phyloP scores from a whole-genome alignment of 2,329 filamentous ascomycete species.

The Penicillium sp. region DNA sequence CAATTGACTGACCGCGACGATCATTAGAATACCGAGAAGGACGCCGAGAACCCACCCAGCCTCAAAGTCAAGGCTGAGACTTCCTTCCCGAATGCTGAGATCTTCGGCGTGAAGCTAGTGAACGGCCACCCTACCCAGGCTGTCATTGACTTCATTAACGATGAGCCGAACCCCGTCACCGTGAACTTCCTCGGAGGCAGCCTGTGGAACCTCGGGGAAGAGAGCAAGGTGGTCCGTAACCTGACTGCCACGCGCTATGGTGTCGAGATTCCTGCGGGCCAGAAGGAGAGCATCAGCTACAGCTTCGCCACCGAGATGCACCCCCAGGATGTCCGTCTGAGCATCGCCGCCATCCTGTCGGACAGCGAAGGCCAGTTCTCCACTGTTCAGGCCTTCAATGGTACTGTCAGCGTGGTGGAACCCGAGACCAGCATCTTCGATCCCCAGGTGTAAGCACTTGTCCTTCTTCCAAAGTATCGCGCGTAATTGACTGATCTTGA shows the following conservation, averaged over 20 bases:
- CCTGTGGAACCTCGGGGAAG: constrained; percentile 58
- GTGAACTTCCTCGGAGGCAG: constrained; percentile 73
- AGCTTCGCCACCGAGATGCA: constrained; percentile 86
- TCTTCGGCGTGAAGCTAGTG: constrained; percentile 92
- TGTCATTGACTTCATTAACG: constrained; percentile 76
- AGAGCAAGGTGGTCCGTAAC: constrained; percentile 69
- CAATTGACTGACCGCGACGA: constrained; percentile 22
- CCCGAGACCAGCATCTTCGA: constrained; percentile 87
- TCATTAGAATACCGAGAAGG: constrained; percentile 54
- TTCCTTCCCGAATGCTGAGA: constrained; percentile 63
- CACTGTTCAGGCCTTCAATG: constrained; percentile 75
- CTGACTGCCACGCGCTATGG: constrained; percentile 72
- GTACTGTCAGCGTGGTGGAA: constrained; percentile 81
- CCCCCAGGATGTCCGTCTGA: constrained; percentile 79
- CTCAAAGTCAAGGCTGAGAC: constrained; percentile 54
- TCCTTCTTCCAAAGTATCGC: constrained; percentile 10
- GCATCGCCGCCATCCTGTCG: constrained; percentile 69
- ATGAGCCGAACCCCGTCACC: constrained; percentile 69
- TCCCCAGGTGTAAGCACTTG: constrained; percentile 74
- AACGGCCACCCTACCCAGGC: constrained; percentile 85
- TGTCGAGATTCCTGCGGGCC: constrained; percentile 67
- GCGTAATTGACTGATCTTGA: constrained; percentile 16
- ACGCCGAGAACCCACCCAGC: constrained; percentile 59
- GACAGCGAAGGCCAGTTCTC: constrained; percentile 64
- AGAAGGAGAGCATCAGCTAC: constrained; percentile 73